A percentile compares a stretch with the other conserved stretches of the same genome.
Evolutionary conservation across 1,284 basidiomycete genomes (phyloP).

Genomic region (Cutaneotrichosporon mucoides): DNA sequence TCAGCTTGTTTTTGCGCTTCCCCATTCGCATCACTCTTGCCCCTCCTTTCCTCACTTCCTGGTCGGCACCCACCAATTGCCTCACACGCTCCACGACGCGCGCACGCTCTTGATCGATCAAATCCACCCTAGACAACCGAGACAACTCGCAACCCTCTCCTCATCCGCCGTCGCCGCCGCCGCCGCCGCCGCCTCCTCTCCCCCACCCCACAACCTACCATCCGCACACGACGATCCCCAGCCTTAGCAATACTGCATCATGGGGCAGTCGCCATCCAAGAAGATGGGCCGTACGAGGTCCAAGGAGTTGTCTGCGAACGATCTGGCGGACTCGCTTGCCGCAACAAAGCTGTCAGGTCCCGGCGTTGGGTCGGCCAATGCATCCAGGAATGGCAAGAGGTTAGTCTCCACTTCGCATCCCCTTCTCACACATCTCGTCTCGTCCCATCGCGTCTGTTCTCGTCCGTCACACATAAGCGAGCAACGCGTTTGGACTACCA

Average conservation of each 20-base stretch:
- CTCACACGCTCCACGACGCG: no score
- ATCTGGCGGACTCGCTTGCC: conserved; percentile 42
- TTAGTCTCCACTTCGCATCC: conserved; percentile 4
- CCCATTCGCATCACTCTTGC: no score
- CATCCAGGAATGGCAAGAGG: conserved; percentile 13
- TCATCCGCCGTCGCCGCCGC: not conserved
- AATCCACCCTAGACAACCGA: no score
- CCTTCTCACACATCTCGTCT: not conserved
- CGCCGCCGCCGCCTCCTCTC: not conserved
- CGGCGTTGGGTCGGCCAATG: not conserved
- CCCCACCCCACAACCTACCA: not conserved
- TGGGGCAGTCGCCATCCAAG: conserved; percentile 50
- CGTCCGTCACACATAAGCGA: not conserved
- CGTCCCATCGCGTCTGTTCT: not conserved
- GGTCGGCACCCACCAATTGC: no score
- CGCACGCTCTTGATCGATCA: no score
- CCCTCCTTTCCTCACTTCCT: no score
- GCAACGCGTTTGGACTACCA: not conserved
- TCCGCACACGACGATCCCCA: not conserved
- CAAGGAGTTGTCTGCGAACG: conserved; percentile 46
- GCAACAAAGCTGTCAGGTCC: conserved; percentile 26
- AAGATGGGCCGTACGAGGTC: conserved; percentile 51
- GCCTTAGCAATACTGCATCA: conserved; percentile 20
- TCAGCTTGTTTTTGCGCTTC: no score
- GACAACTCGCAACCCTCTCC: no score